Evolutionary conservation across 192 early-diverging fungal species (phyloP), one percentile per base, ranked within the genome.

Genomic region (Podila epigama): DNA sequence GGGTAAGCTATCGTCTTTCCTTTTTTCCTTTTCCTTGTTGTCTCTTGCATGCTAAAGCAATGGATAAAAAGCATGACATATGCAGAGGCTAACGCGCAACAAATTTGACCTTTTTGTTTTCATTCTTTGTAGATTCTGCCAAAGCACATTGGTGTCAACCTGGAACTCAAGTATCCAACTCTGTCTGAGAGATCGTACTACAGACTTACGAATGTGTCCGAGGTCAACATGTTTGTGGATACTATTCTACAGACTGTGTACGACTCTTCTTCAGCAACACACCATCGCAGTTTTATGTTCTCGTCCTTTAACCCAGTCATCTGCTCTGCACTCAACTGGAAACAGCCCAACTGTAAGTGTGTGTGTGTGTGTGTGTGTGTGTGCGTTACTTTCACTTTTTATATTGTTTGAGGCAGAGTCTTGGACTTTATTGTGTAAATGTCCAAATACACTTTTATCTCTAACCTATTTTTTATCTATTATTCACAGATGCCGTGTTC

Each of bases 321-420:
- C 1, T 99, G 98, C 83, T 93, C 92, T 15, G 91, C 95, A 18
- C 66, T 98, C 37, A 99, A 96, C 85, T 98, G 98, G 98, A 99
- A 99, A 80, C 98, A 99, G 66, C 97, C 97, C 22, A 98, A 98
- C 70, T 99, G 90, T 89, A 87, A 86, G 85, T 80, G n/a, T n/a
- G n/a, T n/a, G n/a, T n/a, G n/a, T n/a, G n/a, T n/a, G n/a, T n/a
- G n/a, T n/a, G n/a, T n/a, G n/a, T n/a, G n/a, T n/a, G n/a, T n/a
- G n/a, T n/a, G n/a, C n/a, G n/a, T n/a, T n/a, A n/a, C n/a, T n/a
- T n/a, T n/a, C n/a, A n/a, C n/a, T n/a, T n/a, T n/a, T n/a, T n/a
- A n/a, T n/a, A n/a, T n/a, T n/a, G n/a, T n/a, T n/a, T n/a, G n/a
- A n/a, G n/a, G n/a, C n/a, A n/a, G n/a, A n/a, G n/a, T n/a, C n/a